These are phyloP conservation scores for Asterophora lycoperdoides DNA, from an alignment of 768 basidiomycete species.

Conservation along the genomic window DNA sequence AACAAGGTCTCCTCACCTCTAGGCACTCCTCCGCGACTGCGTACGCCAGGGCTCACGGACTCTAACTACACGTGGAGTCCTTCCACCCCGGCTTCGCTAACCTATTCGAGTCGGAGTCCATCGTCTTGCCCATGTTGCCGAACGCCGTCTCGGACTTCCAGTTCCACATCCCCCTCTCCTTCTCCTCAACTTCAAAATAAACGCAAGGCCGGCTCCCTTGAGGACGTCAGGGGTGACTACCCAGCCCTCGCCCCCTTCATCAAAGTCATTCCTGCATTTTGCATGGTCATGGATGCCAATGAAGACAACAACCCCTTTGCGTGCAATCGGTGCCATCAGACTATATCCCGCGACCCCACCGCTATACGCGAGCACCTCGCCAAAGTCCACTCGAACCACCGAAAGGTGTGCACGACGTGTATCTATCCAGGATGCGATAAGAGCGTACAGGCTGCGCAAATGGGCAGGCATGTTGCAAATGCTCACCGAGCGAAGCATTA, in stretches of 20 bases:
- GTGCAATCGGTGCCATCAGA: slow-evolving; percentile 1
- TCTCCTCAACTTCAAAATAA: neutral
- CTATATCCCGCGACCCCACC: neutral
- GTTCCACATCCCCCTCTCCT: neutral
- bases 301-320: neutral
- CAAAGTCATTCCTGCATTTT: neutral
- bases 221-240: neutral
- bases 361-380: neutral
- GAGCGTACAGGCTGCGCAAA: neutral
- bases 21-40: neutral
- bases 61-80: neutral
- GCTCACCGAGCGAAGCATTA: neutral
- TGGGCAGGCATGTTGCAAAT: neutral
- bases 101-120: neutral
- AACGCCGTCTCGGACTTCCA: neutral
- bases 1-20: neutral
- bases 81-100: neutral
- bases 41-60: neutral
- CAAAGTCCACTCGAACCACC: neutral
- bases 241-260: neutral
- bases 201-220: neutral
- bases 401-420: neutral
- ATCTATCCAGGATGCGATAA: neutral
- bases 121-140: neutral
- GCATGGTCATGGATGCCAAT: no score